Percentiles rank a stretch among this genome's conserved stretches.
These are phyloP conservation scores for Aphanomyces astaci DNA, from an alignment of 352 stramenopile genomes.

Conservation along the genomic window DNA sequence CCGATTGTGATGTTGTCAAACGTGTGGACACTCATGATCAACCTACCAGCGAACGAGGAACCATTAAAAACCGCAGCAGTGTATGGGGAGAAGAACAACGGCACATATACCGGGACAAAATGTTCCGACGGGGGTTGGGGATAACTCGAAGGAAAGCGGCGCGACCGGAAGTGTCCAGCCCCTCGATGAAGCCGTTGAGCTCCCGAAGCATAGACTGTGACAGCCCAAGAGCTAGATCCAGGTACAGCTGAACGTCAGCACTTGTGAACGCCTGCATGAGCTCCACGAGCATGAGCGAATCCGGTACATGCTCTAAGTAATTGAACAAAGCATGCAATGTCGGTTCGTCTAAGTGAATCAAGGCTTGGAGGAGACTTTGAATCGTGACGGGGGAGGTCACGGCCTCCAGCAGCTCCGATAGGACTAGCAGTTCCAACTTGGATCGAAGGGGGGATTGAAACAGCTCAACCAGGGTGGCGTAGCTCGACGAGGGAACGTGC, in stretches of 20 bases:
- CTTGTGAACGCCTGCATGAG: not conserved
- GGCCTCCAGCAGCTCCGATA: not conserved
- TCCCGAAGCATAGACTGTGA: conserved; percentile 1
- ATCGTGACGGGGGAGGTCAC: not conserved
- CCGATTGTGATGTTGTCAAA: not conserved
- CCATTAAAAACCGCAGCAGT: not conserved
- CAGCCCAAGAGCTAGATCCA: conserved; percentile 1
- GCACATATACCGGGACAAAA: not conserved
- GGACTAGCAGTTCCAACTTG: conserved; percentile 3
- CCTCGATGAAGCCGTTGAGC: conserved; percentile 1
- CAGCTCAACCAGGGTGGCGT: not conserved
- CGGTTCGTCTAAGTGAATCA: not conserved
- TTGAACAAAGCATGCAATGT: not conserved
- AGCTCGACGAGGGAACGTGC: not conserved
- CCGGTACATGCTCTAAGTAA: conserved; percentile 10
- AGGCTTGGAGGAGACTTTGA: not conserved
- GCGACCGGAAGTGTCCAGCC: not conserved
- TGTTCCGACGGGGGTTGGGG: not conserved
- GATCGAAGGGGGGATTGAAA: not conserved
- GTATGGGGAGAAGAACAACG: not conserved
- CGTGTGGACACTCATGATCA: conserved; percentile 7
- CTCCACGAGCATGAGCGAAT: not conserved
- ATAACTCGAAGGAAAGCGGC: not conserved
- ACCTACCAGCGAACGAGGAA: not conserved
- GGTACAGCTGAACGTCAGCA: conserved; percentile 1